A percentile compares a stretch with the other conserved stretches of the same genome.
Evolutionary conservation across 371 early-diverging fungal genomes (phyloP).

Genomic region (Mucor irregularis): DNA sequence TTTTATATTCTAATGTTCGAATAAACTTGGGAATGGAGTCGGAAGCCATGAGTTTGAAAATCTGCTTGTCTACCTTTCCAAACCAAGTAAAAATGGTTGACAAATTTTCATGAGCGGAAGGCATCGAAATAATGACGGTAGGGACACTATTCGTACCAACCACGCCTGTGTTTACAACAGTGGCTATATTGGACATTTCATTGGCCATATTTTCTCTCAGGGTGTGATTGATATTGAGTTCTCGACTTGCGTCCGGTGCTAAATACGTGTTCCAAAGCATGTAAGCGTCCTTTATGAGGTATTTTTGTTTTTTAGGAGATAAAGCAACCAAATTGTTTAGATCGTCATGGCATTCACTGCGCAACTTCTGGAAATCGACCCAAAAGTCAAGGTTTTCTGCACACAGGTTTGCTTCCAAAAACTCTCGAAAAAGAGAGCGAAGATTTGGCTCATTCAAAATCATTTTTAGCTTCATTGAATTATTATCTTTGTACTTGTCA

Average conservation of each 20-base stretch:
- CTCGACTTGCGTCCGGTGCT: constrained; percentile 31
- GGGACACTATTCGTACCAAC: background rate
- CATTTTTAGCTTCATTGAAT: constrained; percentile 45
- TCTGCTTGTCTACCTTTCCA: constrained; percentile 55
- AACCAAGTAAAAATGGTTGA: constrained; percentile 46
- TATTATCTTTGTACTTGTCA: constrained; percentile 40
- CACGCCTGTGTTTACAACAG: constrained; percentile 8
- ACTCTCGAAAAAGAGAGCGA: constrained; percentile 52
- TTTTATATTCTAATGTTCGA: constrained; percentile 52
- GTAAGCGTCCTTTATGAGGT: constrained; percentile 49
- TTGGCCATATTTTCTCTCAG: constrained; percentile 26
- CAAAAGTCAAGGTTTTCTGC: constrained; percentile 62
- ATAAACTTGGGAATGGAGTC: constrained; percentile 68
- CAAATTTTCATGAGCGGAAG: constrained; percentile 5
- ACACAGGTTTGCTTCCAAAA: constrained; percentile 51
- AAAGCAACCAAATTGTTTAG: background rate
- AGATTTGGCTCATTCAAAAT: constrained; percentile 48
- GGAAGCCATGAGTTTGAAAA: constrained; percentile 59
- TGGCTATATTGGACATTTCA: constrained; percentile 28
- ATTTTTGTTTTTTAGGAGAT: constrained; percentile 9
- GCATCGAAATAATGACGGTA: constrained; percentile 7
- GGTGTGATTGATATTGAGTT: constrained; percentile 45
- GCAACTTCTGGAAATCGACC: constrained; percentile 38
- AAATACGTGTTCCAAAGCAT: constrained; percentile 51
- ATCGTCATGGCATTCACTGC: background rate